phyloP scores from a whole-genome alignment of 2,329 filamentous ascomycete species.

The Fusarium sp. region DNA sequence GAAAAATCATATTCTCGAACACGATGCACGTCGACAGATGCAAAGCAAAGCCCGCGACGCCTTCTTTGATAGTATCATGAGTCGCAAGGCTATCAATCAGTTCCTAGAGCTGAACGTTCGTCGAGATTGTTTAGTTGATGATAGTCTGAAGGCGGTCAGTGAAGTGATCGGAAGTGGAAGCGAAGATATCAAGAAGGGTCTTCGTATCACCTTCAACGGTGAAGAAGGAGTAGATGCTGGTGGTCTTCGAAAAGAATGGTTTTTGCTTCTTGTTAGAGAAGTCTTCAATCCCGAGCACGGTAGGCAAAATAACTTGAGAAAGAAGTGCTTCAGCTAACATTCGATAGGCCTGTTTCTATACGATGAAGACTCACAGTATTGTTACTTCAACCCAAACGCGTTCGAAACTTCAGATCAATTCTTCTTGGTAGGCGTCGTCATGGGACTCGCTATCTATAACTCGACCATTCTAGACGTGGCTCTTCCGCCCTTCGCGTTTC shows the following conservation, averaged over 20 bases:
- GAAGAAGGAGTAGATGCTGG: constrained; percentile 94
- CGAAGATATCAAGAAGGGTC: constrained; percentile 90
- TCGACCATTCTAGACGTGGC: constrained; percentile 92
- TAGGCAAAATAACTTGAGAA: constrained; percentile 58
- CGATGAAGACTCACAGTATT: constrained; percentile 89
- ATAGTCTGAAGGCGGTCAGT: constrained; percentile 86
- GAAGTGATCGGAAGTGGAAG: constrained; percentile 84
- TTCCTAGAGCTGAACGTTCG: constrained; percentile 83
- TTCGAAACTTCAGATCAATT: constrained; percentile 94
- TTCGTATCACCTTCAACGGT: constrained; percentile 86
- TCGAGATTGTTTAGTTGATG: constrained; percentile 87
- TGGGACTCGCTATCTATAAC: constrained; percentile 94
- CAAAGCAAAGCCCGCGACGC: constrained; percentile 87
- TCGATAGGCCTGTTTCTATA: constrained; percentile 86
- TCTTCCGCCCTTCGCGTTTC: constrained; percentile 88
- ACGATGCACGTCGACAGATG: constrained; percentile 92
- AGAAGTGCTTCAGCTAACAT: constrained; percentile 27
- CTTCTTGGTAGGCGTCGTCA: constrained; percentile 87
- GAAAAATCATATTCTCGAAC: constrained; percentile 90
- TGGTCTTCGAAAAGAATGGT: constrained; percentile 94
- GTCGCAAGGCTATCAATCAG: constrained; percentile 78
- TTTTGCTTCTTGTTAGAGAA: constrained; percentile 86
- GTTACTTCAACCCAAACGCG: constrained; percentile 92
- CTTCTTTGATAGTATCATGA: constrained; percentile 90
- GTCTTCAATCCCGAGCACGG: constrained; percentile 92